These are phyloP conservation scores for Stemphylium vesicarium DNA, from an alignment of 2,329 filamentous ascomycete species.

Conservation along the genomic window DNA sequence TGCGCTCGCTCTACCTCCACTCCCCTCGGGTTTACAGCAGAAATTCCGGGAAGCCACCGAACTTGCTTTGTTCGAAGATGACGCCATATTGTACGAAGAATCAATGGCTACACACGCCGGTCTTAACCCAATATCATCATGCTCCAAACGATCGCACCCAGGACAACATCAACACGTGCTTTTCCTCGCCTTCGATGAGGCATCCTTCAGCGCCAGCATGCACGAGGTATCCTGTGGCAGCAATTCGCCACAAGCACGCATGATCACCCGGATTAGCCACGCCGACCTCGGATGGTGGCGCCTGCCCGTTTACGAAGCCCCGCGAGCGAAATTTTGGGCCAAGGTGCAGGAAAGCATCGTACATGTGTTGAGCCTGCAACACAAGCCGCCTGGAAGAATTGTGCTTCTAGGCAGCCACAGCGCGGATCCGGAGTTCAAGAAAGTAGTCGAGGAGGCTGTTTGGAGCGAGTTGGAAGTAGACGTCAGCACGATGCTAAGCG, in stretches of 20 bases:
- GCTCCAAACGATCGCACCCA: not conserved
- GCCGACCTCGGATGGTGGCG: conserved; percentile 35
- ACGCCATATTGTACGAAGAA: conserved; percentile 25
- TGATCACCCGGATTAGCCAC: conserved; percentile 15
- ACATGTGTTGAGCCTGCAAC: conserved; percentile 13
- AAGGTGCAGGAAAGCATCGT: conserved; percentile 29
- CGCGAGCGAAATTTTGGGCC: conserved; percentile 34
- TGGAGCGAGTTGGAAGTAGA: conserved; percentile 31
- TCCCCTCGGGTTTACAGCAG: conserved; percentile 13
- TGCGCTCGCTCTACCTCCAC: conserved; percentile 24
- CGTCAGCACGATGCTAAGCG: conserved; percentile 20
- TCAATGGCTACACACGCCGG: conserved; percentile 8
- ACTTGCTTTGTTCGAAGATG: conserved; percentile 8
- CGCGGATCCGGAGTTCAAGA: conserved; percentile 27
- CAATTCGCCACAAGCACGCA: conserved; percentile 9
- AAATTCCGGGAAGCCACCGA: conserved; percentile 27
- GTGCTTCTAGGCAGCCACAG: conserved; percentile 33
- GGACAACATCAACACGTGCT: conserved; percentile 21
- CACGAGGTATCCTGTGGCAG: conserved; percentile 15
- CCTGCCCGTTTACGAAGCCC: conserved; percentile 24
- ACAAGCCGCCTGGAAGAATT: conserved; percentile 26
- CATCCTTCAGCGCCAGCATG: conserved; percentile 31
- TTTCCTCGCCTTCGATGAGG: conserved; percentile 36
- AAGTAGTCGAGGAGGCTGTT: conserved; percentile 26
- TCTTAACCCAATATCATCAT: conserved; percentile 3